Conservation (phyloP, 2,329 filamentous ascomycete species). For the Cytospora paraplurivora region DNA sequence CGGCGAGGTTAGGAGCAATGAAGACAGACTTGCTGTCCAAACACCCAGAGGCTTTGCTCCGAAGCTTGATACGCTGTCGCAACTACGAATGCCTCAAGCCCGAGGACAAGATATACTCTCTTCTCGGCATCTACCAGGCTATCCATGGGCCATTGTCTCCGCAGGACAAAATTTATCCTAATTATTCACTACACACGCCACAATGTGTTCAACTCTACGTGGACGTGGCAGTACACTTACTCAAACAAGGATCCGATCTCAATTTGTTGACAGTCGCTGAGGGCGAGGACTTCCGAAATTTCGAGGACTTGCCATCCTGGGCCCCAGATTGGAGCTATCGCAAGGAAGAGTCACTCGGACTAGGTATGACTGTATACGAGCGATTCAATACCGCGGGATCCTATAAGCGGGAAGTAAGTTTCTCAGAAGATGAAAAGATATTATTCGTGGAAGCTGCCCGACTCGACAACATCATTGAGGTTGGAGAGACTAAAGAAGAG, state of each 20-base stretch:
- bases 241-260: neutral
- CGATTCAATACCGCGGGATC: neutral
- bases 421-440: neutral
- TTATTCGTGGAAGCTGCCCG: neutral
- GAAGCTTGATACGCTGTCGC: constrained; percentile 6
- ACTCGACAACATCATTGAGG: neutral
- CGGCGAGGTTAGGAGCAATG: neutral
- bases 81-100: neutral
- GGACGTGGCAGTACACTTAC: neutral
- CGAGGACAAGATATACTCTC: constrained; percentile 25
- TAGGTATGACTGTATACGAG: constrained; percentile 9
- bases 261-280: constrained; percentile 6
- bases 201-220: neutral
- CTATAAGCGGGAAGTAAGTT: neutral
- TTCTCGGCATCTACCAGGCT: constrained; percentile 32
- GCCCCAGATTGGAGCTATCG: constrained; percentile 6
- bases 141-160: constrained; percentile 13
- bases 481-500: constrained; percentile 13
- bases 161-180: neutral
- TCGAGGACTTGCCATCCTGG: constrained; percentile 2
- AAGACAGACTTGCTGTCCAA: neutral
- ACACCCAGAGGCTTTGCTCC: neutral
- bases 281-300: neutral
- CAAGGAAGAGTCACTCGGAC: neutral
- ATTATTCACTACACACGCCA: neutral